phyloP scores from a whole-genome alignment of 2,329 filamentous ascomycete genomes.

The Oidium heveae region DNA sequence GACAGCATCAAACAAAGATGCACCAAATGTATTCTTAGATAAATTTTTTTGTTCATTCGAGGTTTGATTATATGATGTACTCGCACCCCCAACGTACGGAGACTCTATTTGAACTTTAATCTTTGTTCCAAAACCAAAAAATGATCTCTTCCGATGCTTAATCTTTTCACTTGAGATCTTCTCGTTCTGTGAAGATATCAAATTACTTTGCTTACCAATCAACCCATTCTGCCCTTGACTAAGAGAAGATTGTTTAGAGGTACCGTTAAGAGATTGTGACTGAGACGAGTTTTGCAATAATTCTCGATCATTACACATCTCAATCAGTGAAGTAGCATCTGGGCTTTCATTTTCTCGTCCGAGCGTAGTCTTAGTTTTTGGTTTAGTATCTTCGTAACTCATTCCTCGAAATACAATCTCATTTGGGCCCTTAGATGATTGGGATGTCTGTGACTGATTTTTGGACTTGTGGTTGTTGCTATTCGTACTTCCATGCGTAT shows the following conservation, averaged over 20 bases:
- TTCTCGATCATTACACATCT: neutral
- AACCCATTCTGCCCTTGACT: constrained; percentile 10
- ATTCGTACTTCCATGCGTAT: constrained; percentile 15
- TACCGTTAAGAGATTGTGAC: constrained; percentile 6
- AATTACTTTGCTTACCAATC: no score
- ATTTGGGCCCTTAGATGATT: constrained; percentile 15
- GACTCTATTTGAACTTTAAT: constrained; percentile 31
- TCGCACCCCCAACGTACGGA: constrained; percentile 28
- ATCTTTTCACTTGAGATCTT: constrained; percentile 36
- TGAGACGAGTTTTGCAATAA: constrained; percentile 9
- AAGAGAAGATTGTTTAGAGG: constrained; percentile 7
- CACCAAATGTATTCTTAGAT: constrained; percentile 56
- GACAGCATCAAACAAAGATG: constrained; percentile 64
- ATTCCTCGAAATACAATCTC: constrained; percentile 15
- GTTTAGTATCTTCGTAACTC: constrained; percentile 16
- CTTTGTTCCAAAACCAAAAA: constrained; percentile 45
- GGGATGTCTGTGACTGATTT: constrained; percentile 13
- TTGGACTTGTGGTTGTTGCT: constrained; percentile 15
- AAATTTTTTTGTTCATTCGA: constrained; percentile 24
- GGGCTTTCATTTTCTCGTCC: constrained; percentile 11
- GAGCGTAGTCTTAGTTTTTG: constrained; percentile 13
- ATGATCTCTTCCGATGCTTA: constrained; percentile 52
- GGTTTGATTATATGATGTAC: constrained; percentile 18
- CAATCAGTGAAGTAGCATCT: constrained; percentile 9
- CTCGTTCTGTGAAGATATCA: neutral